Percentiles rank a stretch among this genome's conserved stretches.
Conservation (phyloP, 306 rosid genomes). For the Rosa chinensis region DNA sequence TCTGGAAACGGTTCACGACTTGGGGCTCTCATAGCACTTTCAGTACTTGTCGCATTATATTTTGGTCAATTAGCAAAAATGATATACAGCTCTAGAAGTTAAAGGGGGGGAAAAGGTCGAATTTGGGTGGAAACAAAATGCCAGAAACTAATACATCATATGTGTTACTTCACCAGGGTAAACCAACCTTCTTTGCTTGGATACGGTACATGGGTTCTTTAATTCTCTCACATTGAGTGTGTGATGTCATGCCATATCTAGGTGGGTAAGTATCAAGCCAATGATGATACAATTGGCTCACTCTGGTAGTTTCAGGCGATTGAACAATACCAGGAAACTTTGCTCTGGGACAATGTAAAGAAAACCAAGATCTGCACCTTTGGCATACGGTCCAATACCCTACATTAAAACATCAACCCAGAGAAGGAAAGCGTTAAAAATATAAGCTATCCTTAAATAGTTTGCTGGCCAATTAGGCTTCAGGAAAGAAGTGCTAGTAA, state of each 20-base stretch:
- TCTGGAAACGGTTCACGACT: neutral
- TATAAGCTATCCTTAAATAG: neutral
- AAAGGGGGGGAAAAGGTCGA: neutral
- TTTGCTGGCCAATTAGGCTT: conserved; percentile 19
- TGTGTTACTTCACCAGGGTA: conserved; percentile 4
- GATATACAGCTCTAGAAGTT: conserved; percentile 46
- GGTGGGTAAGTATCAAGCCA: conserved; percentile 19
- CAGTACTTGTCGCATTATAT: conserved; percentile 1
- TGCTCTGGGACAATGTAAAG: conserved; percentile 84
- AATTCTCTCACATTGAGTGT: conserved; percentile 23
- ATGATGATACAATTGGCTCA: conserved; percentile 31
- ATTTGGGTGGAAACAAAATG: conserved; percentile 7
- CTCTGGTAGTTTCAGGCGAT: conserved; percentile 85
- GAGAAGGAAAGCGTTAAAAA: conserved; percentile 4
- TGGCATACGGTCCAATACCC: conserved; percentile 94
- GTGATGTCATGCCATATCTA: conserved; percentile 15
- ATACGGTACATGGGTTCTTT: neutral
- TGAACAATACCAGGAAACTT: conserved; percentile 91
- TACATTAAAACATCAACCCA: conserved; percentile 27
- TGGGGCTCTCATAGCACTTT: neutral
- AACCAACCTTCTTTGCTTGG: conserved; percentile 25
- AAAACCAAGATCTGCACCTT: conserved; percentile 96
- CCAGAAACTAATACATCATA: conserved; percentile 17
- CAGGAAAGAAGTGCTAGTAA: conserved; percentile 10
- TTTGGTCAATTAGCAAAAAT: conserved; percentile 43